Evolutionary conservation across 768 basidiomycete genomes (phyloP).

Genomic region (Lactarius vividus): DNA sequence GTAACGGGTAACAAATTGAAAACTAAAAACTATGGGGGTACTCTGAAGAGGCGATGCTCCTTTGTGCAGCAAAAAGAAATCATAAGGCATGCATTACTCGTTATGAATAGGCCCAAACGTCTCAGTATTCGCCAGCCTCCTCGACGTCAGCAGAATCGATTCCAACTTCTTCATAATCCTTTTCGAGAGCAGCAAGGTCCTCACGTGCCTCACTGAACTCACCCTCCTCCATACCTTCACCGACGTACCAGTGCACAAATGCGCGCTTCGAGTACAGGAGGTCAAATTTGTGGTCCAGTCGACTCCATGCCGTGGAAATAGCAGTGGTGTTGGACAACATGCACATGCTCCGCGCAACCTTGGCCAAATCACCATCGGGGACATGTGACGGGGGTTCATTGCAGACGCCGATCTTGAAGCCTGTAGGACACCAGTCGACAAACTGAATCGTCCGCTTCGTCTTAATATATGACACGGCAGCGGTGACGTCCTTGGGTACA

Average conservation of each 20-base stretch:
- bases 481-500: conserved; percentile 75
- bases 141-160: conserved; percentile 49
- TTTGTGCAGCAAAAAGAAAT: conserved; percentile 32
- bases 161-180: conserved; percentile 89
- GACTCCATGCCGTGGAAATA: conserved; percentile 72
- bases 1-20: conserved; percentile 8
- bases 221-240: conserved; percentile 85
- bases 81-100: conserved; percentile 15
- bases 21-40: conserved; percentile 16
- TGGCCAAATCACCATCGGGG: conserved; percentile 73
- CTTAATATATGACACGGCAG: conserved; percentile 70
- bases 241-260: conserved; percentile 63
- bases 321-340: conserved; percentile 77
- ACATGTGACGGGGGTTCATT: conserved; percentile 75
- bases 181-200: conserved; percentile 99
- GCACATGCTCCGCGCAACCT: conserved; percentile 71
- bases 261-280: conserved; percentile 66
- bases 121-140: conserved; percentile 49
- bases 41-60: conserved; percentile 31
- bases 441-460: conserved; percentile 78
- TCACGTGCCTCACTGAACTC: conserved; percentile 99
- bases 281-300: conserved; percentile 78
- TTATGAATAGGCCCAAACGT: conserved; percentile 6
- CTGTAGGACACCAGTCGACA: conserved; percentile 78
- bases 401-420: conserved; percentile 78